A percentile compares a stretch with the other conserved stretches of the same genome.
Evolutionary conservation across 2,329 filamentous ascomycete species (phyloP).

Genomic region (Paracamarosporium sp.): DNA sequence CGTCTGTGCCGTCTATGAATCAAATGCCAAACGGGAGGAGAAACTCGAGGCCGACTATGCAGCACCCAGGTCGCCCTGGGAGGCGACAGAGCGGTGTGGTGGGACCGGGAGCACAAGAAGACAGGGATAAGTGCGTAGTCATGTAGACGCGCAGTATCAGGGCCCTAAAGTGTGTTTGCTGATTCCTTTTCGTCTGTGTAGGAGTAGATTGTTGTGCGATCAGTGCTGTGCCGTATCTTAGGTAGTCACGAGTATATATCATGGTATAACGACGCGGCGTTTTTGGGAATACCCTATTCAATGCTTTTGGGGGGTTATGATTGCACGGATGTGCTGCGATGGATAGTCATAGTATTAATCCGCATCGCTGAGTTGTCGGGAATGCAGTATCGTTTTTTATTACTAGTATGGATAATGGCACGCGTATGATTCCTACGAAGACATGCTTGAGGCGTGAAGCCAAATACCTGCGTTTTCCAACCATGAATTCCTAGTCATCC

Average conservation of each 20-base stretch:
- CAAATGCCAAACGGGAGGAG: slow-evolving; percentile 18
- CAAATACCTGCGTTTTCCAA: too few relatives aligned
- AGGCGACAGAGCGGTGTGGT: slow-evolving; percentile 31
- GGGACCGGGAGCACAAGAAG: slow-evolving; percentile 27
- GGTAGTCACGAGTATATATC: not conserved
- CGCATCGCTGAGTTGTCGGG: too few relatives aligned
- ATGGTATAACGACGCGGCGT: not conserved
- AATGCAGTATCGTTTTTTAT: too few relatives aligned
- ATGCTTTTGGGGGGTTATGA: not conserved
- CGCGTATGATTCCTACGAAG: too few relatives aligned
- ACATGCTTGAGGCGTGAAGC: too few relatives aligned
- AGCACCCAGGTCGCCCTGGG: slow-evolving; percentile 22
- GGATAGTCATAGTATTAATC: too few relatives aligned
- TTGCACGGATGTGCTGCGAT: not conserved
- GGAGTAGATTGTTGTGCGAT: not conserved
- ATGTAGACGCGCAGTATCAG: slow-evolving; percentile 30
- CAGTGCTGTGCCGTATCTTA: not conserved
- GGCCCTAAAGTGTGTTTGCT: not conserved
- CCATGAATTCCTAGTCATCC: not conserved
- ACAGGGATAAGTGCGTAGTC: slow-evolving; percentile 41
- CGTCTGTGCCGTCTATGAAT: slow-evolving; percentile 15
- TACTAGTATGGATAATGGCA: too few relatives aligned
- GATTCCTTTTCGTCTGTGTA: not conserved
- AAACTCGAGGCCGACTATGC: slow-evolving; percentile 20
- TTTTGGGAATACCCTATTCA: not conserved